These are phyloP conservation scores for Cystobasidium pallidum DNA, from an alignment of 1,284 basidiomycete genomes.

Conservation along the genomic window DNA sequence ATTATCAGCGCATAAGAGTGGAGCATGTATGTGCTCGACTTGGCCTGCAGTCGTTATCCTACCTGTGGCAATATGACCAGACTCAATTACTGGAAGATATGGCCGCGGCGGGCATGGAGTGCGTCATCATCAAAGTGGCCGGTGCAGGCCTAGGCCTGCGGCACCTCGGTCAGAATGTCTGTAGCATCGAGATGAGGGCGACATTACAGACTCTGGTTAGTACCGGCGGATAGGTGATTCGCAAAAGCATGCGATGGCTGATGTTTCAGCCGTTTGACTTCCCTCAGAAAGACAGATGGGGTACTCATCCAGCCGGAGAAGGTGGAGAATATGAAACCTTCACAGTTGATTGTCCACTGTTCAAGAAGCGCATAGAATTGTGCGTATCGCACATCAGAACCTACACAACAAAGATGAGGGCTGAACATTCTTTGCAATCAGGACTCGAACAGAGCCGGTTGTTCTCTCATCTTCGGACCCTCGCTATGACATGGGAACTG, in stretches of 20 bases:
- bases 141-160: slow-evolving; percentile 81
- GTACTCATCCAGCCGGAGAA: slow-evolving; percentile 93
- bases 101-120: slow-evolving; percentile 76
- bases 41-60: slow-evolving; percentile 76
- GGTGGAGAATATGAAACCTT: slow-evolving; percentile 98
- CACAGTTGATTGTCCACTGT: slow-evolving; percentile 86
- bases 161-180: slow-evolving; percentile 70
- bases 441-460: slow-evolving; percentile 69
- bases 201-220: slow-evolving; percentile 74
- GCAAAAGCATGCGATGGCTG: neutral
- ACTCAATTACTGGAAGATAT: slow-evolving; percentile 81
- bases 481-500: slow-evolving; percentile 59
- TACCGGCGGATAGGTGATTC: slow-evolving; percentile 25
- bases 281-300: slow-evolving; percentile 74
- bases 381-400: too few species aligned
- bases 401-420: too few species aligned
- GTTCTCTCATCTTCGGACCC: slow-evolving; percentile 71
- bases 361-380: slow-evolving; percentile 76
- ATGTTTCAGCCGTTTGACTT: neutral
- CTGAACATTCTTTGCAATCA: slow-evolving; percentile 53
- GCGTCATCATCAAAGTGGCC: slow-evolving; percentile 92
- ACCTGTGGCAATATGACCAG: slow-evolving; percentile 94
- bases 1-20: slow-evolving; percentile 94
- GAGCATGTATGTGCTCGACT: slow-evolving; percentile 93
- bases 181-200: slow-evolving; percentile 66